Evolutionary conservation across 495 filamentous ascomycete species (phyloP), one percentile per base, ranked within the genome.

Genomic region (Entonaema liquescens): DNA sequence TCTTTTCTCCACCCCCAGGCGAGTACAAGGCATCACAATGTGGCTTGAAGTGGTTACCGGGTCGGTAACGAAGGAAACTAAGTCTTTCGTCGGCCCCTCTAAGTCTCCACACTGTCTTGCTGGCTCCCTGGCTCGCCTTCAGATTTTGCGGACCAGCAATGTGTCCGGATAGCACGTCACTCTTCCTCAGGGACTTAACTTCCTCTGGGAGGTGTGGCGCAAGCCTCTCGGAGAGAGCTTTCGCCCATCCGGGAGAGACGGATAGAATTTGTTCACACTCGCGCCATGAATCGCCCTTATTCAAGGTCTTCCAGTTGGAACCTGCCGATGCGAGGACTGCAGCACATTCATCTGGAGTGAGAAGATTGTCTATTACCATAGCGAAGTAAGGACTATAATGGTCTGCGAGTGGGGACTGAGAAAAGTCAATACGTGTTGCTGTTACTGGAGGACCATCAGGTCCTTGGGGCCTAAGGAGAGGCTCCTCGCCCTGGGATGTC

Each of bases 21-120:
- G 80, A 76, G 74, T 91, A 97, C 13, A 77, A 70, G 17, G 85
- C 91, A 79, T 97, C 94, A 72, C 87, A 89, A 76, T 97, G 94
- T 3, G 89, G 82, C 54, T 82, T 86, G 71, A 97, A 97, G 76
- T 90, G 95, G 71, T 93, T 87, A 0, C 92, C 92, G 5, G 84
- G 80, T 1, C 84, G 87, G 76, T 97, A 97, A 71, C 86, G 91
- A 47, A 97, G 79, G 76, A 97, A 94, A 35, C 93, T 81, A 79
- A 97, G 83, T 50, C 93, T 78, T 74, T 97, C 89, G 78, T 97
- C 95, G 42, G 93, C 75, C 35, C 89, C 73, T 0, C 81, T 84
- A 57, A 93, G 74, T 62, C 78, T 80, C 82, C 86, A 92, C 52
- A 68, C 68, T 2, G 68, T 70, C 49, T 73, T 74, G 36, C 8